Percentiles rank a stretch among this genome's conserved stretches.
Evolutionary conservation across 176 grass and related monocot species (phyloP).

Genomic region (Guadua angustifolia): DNA sequence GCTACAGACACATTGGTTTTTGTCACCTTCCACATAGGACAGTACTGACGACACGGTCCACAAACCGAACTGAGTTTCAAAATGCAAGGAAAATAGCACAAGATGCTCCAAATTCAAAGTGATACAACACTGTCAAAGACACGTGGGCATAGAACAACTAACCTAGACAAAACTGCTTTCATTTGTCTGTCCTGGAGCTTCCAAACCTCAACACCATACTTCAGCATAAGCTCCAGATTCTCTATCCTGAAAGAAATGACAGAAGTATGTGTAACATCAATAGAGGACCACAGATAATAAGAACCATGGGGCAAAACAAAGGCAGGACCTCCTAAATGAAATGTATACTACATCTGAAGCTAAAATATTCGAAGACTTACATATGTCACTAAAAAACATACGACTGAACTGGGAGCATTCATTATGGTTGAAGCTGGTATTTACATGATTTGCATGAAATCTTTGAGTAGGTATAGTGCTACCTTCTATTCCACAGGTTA

Average conservation of each 20-base stretch:
- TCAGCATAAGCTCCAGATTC: constrained; percentile 92
- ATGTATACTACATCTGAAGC: not conserved
- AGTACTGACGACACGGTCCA: not conserved
- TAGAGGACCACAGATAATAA: constrained; percentile 11
- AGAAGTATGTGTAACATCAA: constrained; percentile 18
- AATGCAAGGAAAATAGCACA: constrained; percentile 9
- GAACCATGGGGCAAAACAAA: constrained; percentile 12
- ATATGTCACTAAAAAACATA: constrained; percentile 4
- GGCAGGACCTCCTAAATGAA: not conserved
- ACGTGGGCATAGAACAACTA: constrained; percentile 28
- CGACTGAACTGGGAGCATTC: not conserved
- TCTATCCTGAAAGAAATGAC: constrained; percentile 72
- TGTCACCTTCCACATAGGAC: not conserved
- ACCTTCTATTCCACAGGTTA: not conserved
- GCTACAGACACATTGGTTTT: not conserved
- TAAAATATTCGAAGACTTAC: constrained; percentile 14
- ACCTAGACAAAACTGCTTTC: constrained; percentile 91
- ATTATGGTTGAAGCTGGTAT: not conserved
- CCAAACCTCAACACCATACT: constrained; percentile 88
- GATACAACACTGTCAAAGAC: not conserved
- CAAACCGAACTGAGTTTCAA: constrained; percentile 1
- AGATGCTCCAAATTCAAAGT: constrained; percentile 1
- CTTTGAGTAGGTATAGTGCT: no score
- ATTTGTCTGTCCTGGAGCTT: constrained; percentile 88
- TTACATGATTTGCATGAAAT: not conserved